phyloP scores from a whole-genome alignment of 139 green algal genomes.

The Chlorella vulgaris region DNA sequence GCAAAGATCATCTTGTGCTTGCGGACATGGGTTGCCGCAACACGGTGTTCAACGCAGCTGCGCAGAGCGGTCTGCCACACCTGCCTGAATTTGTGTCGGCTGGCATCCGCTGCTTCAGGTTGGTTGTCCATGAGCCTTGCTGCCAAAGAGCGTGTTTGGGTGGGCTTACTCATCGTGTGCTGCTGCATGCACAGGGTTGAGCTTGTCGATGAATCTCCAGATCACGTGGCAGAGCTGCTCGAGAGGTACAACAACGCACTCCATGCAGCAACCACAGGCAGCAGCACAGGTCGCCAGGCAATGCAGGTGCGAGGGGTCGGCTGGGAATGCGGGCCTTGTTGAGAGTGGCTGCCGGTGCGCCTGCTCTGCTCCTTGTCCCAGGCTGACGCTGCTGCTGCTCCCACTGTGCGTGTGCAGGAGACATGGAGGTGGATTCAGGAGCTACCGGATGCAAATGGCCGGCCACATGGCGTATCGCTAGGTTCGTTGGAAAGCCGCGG shows the following conservation, averaged over 20 bases:
- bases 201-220: slow-evolving; percentile 78
- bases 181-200: no score
- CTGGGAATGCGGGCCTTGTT: background rate
- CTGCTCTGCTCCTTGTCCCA: no score
- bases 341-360: no score
- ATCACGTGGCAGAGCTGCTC: slow-evolving; percentile 64
- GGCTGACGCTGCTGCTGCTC: no score
- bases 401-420: slow-evolving; percentile 11
- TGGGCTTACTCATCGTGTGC: no score
- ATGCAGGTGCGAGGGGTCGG: background rate
- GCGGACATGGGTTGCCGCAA: slow-evolving; percentile 88
- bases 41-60: slow-evolving; percentile 86
- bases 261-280: background rate
- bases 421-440: slow-evolving; percentile 52
- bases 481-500: slow-evolving; percentile 53
- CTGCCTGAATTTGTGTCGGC: slow-evolving; percentile 23
- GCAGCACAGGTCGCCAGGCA: background rate
- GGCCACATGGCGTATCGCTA: slow-evolving; percentile 49
- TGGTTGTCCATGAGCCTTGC: no score
- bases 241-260: slow-evolving; percentile 61
- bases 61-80: slow-evolving; percentile 54
- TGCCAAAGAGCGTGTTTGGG: no score
- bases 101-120: slow-evolving; percentile 47
- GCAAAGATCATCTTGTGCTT: slow-evolving; percentile 80
- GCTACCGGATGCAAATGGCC: slow-evolving; percentile 60